Evolutionary conservation across 345 rosid species (phyloP), one percentile per base, ranked within the genome.

Genomic region (Pistacia integerrima): DNA sequence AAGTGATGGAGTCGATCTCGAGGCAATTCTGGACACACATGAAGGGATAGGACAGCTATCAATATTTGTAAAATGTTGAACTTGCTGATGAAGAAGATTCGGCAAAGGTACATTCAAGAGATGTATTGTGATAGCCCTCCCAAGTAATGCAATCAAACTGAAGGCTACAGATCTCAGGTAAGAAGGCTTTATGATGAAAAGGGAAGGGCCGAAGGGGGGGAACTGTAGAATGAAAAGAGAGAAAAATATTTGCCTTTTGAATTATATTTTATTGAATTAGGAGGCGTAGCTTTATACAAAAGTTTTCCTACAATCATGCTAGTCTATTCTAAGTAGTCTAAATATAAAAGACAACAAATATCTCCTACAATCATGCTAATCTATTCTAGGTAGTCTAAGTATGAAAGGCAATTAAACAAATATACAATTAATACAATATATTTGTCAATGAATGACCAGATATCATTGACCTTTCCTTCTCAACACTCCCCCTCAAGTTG

Each of bases 11-110:
- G 30, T 69, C 78, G 12, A 86, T 77, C 44, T 74, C 91, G 66
- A 73, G 66, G 72, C 85, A 82, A 66, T 60, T 91, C 81, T 72
- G 78, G 73, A 82, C 78, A 77, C 97, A 91, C 69, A 87, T 83
- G 83, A 79, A 33, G 33, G 70, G 36, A 67, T 56, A 67, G 44
- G 70, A 48, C n/a, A 46, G 35, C 6, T 67, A 20, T 11, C 28
- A 10, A 44, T 41, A 4, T 22, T 46, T 14, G 6, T 4, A 30
- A 66, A 41, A 41, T 66, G 30, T 44, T 46, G 14, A 65, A 66
- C 30, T 60, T 60, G 64, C 36, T 25, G 11, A 11, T 60, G 18
- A 54, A 49, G 14, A 60, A 60, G 36, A 20, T 20, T 20, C 22
- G 13, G 30, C 14, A 3, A 59, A n/a, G 11, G 33, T 11, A 22